Base-by-base conservation (phyloP, 805 yeast species). In the Brettanomyces naardenensis region DNA sequence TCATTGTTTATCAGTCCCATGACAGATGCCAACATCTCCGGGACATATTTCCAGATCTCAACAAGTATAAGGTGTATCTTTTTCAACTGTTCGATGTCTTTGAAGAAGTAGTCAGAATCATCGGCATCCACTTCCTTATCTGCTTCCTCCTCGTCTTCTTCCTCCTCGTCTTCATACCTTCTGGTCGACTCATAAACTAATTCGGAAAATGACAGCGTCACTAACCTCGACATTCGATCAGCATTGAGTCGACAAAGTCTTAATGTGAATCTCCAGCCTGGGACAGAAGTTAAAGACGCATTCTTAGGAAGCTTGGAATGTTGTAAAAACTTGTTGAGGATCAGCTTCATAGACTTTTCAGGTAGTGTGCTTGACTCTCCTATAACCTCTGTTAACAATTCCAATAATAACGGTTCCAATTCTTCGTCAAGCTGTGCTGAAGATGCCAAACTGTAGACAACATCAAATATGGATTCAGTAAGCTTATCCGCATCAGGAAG, bases 1-100 rank as follows among this genome's bases (percentile, higher is more conserved):
- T 88, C 95, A 49, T 84, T 87, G 46, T 84, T 85, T 4, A 88
- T 63, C 36, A 85, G 70, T 0, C 95, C 92, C 68, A 84, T 74
- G 0, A 83, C 81, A 1, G 92, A 75, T 3, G 73, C 68, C 9
- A 85, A 64, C 17, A 84, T 61, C 33, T 82, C 92, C 0, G 96
- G 96, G 0, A 78, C 78, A 36, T 73, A 68, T 47, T 67, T 73
- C 95, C 96, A 89, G 2, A 88, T 62, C 42, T 79, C 80, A 2
- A 78, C 60, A 0, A 80, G 62, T 25, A 86, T 59, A 10, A 58
- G 66, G 51, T 87, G 95, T 3, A 84, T 64, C 49, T 78, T 80
- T 9, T 64, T 65, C 37, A 84, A 58, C 17, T 73, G 74, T 31
- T 64, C 68, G 6, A 48, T 20, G 25, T 51, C 38, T 10, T 33